Base-by-base conservation (phyloP, 2,329 filamentous ascomycete species). In the Phoma herbarum region DNA sequence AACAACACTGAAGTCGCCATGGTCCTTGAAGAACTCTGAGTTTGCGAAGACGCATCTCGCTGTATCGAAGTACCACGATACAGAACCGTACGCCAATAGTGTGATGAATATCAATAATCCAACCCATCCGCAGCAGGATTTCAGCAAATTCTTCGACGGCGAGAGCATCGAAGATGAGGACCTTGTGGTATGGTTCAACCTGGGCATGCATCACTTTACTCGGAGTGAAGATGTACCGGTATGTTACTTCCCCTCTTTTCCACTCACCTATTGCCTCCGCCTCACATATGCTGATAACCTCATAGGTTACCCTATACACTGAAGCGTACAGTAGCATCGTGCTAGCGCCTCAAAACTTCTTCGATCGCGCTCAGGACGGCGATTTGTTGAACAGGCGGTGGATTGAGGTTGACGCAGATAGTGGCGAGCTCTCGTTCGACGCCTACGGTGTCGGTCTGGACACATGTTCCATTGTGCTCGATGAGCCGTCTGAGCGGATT, bases 91-190 rank as follows among this genome's bases (percentile, higher is more conserved):
- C 23, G 70, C 69, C 8, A 75, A 76, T 8, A 71, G 71, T 23
- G 68, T 77, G 0, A 75, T 77, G 49, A 80, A 78, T 45, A 62
- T 67, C 26, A 75, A 75, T 41, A 63, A 76, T 12, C 77, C 76
- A 18, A 68, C 71, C 43, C 77, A 79, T 39, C 35, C 35, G 1
- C 35, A 78, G 49, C 74, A 81, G 41, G 77, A 85, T 65, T 86
- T 86, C 62, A 68, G 69, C 54, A 78, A 80, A 26, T 85, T 85
- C 71, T 81, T 84, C 42, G 72, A 84, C 60, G 76, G 72, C 29
- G 81, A 85, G 65, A 67, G 68, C 58, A 63, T 80, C 4, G 77
- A 79, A 20, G 71, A 76, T 28, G 74, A 78, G 53, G 76, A 78
- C 57, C 23, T 74, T 3, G 81, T 84, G 1, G 58, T 83, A 4